Base-by-base conservation (phyloP, 805 yeast genomes). In the Schwanniomyces yamadae region DNA sequence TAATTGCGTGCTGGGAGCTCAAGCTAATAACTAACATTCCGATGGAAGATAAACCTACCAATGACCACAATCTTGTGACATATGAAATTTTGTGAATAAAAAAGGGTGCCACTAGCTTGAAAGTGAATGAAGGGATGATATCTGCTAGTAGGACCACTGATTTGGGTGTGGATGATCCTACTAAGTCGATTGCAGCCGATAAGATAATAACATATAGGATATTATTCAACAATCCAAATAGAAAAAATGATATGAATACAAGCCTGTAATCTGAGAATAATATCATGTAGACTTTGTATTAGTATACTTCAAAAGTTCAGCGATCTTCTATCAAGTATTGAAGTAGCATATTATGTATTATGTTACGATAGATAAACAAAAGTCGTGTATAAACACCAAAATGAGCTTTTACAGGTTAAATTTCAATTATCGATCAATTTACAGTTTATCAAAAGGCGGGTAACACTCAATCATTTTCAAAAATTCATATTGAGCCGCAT, bases 131-230 rank as follows among this genome's bases (percentile, higher is more conserved):
- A 0, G 99, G 98, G 12, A 86, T 46, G 20, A 91, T 87, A 56
- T 91, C 96, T 0, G 95, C 91, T 40, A 91, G 62, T 5, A 91
- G 64, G 4, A 91, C 95, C 2, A 82, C 62, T 1, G 95, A 90
- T 58, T 91, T 91, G 7, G 99, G 97, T 0, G 84, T 75, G 5
- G 69, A 48, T 1, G 87, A 77, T 0, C 96, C 96, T 1, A 90
- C 96, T 10, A 91, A 66, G 54, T 91, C 99, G 21, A 87, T 77
- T 2, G 98, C 98, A 0, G 97, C 95, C 0, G 95, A 80, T 10
- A 91, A 66, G 25, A 91, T 90, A 11, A 91, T 91, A 21, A 91
- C 97, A 61, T 90, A 91, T 1, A 91, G 74, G 8, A 91, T 82
- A 56, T 91, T 91, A 61, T 91, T 91, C 23, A 89, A 66, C 8